Evolutionary conservation across 2,329 filamentous ascomycete genomes (phyloP), one percentile per base, ranked within the genome.

Genomic region (Leptodontidium sp.): DNA sequence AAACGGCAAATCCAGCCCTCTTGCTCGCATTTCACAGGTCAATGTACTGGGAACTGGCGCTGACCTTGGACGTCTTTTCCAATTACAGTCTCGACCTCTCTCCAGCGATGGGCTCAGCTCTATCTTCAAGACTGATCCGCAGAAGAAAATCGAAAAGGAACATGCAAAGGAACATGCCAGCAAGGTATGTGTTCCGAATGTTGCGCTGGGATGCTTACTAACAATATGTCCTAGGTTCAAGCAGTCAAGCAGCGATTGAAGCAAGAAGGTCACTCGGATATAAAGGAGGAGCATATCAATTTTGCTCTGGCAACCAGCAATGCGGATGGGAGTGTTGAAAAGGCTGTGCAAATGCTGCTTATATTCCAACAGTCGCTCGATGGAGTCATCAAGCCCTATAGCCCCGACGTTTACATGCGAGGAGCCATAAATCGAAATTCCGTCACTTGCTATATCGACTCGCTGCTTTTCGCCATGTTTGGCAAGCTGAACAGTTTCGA

Each of bases 381-480:
- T 38, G 94, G 95, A 17, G 88, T 93, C 50, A 87, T 98, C 72
- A 85, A 89, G 71, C 87, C 89, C 17, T 97, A 93, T 81, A 86
- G 93, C 66, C 88, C 93, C 9, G 85, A 86, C 64, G 85, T 91
- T 8, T 86, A 87, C 67, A 89, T 98, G 83, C 82, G 93, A 4
- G 96, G 96, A 7, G 95, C 96, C 14, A 91, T 93, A 75, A 99
- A 99, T 77, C 86, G 94, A 59, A 86, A 91, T 55, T 88, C 88
- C 59, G 93, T 97, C 45, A 98, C 95, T n/a, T 99, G 96, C 82
- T 98, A 97, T 78, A 84, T 98, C 17, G 96, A 98, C 79, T 87
- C 95, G 0, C 82, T 98, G 26, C 86, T 99, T 1, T 98, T 98
- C 78, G 92, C 95, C 79, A 98, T 99, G 93, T 98, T 98, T 78